A percentile compares a stretch with the other conserved stretches of the same genome.
Evolutionary conservation across 208 protist species (phyloP).

Genomic region (Trypanosoma lewisi): DNA sequence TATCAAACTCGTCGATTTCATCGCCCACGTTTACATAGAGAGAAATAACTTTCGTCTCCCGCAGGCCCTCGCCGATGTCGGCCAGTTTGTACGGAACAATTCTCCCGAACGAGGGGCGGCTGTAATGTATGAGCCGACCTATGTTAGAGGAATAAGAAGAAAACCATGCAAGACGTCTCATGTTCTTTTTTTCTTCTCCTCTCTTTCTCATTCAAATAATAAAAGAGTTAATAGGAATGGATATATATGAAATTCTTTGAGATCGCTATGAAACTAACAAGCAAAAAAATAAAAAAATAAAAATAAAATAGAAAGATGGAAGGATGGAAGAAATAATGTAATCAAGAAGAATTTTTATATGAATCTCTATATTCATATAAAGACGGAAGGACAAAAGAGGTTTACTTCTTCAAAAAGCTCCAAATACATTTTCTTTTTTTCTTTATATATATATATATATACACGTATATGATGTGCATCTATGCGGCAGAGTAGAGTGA

Average conservation of each 20-base stretch:
- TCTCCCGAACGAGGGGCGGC: slow-evolving; percentile 12
- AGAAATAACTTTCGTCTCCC: slow-evolving; percentile 92
- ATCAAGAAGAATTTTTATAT: too few species aligned
- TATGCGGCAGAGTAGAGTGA: slow-evolving; percentile 1
- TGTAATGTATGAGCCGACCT: slow-evolving; percentile 12
- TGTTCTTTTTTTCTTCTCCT: too few species aligned
- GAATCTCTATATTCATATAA: too few species aligned
- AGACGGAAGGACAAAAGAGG: too few species aligned
- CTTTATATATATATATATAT: neutral
- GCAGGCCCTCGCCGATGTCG: slow-evolving; percentile 96
- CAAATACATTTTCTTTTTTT: too few species aligned
- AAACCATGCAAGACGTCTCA: slow-evolving; percentile 10
- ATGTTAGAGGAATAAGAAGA: neutral
- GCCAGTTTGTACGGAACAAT: slow-evolving; percentile 84
- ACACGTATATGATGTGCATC: slow-evolving; percentile 9
- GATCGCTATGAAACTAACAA: too few species aligned
- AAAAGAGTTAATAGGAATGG: too few species aligned
- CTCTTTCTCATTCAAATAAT: neutral
- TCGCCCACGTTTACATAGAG: slow-evolving; percentile 92
- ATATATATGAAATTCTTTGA: too few species aligned
- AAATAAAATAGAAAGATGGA: too few species aligned
- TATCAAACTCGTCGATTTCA: slow-evolving; percentile 90
- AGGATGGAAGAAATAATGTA: too few species aligned
- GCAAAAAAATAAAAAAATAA: too few species aligned
- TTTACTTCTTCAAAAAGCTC: too few species aligned